These are phyloP conservation scores for Retiboletus fuscus DNA, from an alignment of 1,284 basidiomycete genomes.

Conservation along the genomic window DNA sequence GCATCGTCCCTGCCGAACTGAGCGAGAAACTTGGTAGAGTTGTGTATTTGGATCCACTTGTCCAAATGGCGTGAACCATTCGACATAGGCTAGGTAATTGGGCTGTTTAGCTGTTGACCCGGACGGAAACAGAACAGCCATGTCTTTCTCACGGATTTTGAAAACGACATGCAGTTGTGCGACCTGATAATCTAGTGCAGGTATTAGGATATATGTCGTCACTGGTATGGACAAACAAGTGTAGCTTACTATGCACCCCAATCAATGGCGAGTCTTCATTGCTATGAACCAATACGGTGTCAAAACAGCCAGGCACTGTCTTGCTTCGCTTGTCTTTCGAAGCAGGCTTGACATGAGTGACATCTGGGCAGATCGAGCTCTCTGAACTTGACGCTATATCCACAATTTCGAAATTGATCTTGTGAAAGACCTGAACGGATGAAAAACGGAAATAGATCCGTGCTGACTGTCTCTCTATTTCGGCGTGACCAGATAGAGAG, in stretches of 20 bases:
- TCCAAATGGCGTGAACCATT: no score
- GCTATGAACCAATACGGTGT: neutral
- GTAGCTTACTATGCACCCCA: neutral
- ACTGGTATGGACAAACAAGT: no score
- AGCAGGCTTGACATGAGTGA: neutral
- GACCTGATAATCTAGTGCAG: neutral
- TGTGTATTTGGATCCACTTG: neutral
- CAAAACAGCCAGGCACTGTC: neutral
- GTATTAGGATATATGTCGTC: no score
- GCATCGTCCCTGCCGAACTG: neutral
- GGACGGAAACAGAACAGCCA: neutral
- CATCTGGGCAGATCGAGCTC: neutral
- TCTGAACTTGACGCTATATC: neutral
- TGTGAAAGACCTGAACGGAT: no score
- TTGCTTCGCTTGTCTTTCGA: neutral
- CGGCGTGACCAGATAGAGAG: no score
- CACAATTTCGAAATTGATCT: neutral
- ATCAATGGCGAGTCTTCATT: neutral
- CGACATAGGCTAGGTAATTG: no score
- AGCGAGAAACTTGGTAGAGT: no score
- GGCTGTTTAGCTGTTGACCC: no score
- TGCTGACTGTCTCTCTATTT: no score
- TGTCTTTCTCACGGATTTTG: no score
- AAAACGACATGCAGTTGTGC: neutral
- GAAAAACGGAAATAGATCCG: no score